These are phyloP conservation scores for Misopates orontium DNA, from an alignment of 257 asterid genomes.

Conservation along the genomic window DNA sequence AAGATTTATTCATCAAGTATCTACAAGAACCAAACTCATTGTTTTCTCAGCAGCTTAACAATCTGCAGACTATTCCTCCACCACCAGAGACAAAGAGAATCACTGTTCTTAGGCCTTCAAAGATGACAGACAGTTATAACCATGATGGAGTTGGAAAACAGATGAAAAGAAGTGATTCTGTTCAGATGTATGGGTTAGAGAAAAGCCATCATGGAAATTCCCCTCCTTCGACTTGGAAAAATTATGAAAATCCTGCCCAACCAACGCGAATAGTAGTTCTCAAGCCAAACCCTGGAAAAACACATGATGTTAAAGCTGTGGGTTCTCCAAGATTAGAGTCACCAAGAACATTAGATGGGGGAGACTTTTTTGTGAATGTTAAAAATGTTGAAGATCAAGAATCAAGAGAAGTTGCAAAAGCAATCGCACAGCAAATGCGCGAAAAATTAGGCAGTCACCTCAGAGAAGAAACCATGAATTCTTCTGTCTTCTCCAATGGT, in stretches of 20 bases:
- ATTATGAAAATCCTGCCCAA: conserved; percentile 54
- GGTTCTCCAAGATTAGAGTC: conserved; percentile 56
- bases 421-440: conserved; percentile 70
- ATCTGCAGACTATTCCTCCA: conserved; percentile 57
- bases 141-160: conserved; percentile 44
- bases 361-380: conserved; percentile 44
- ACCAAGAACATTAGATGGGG: conserved; percentile 42
- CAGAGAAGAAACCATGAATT: conserved; percentile 61
- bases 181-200: conserved; percentile 37
- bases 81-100: conserved; percentile 80
- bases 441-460: conserved; percentile 59
- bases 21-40: conserved; percentile 87
- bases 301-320: conserved; percentile 45
- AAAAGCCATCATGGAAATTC: conserved; percentile 39
- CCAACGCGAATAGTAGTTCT: conserved; percentile 96
- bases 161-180: conserved; percentile 36
- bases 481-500: conserved; percentile 80
- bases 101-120: conserved; percentile 91
- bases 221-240: conserved; percentile 51
- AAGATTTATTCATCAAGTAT: conserved; percentile 81
- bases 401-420: conserved; percentile 78
- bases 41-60: conserved; percentile 58
- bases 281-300: conserved; percentile 73
- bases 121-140: conserved; percentile 49
- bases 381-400: conserved; percentile 67